These are phyloP conservation scores for Saturnispora ahearnii DNA, from an alignment of 805 yeast species.

Conservation along the genomic window DNA sequence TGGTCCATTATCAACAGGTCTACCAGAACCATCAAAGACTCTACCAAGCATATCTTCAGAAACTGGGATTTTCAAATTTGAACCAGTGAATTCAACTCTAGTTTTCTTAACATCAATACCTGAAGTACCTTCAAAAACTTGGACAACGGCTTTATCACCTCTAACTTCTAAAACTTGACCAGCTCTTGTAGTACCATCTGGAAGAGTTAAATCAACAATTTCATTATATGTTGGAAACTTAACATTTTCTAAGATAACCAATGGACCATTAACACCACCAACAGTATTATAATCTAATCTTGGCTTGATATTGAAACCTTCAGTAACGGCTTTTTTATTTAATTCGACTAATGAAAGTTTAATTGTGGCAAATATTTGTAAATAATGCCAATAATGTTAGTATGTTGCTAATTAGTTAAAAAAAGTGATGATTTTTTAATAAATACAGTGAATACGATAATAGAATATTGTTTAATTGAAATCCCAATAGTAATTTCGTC, in stretches of 20 bases:
- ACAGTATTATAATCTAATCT: slow-evolving; percentile 92
- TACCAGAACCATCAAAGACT: slow-evolving; percentile 97
- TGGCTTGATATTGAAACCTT: slow-evolving; percentile 87
- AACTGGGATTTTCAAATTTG: slow-evolving; percentile 85
- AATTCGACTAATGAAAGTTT: slow-evolving; percentile 50
- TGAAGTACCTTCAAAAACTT: slow-evolving; percentile 98
- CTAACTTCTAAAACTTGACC: slow-evolving; percentile 98
- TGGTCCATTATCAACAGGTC: slow-evolving; percentile 98
- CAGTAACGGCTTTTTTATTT: slow-evolving; percentile 85
- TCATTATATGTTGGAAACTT: slow-evolving; percentile 89
- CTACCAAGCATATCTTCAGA: slow-evolving; percentile 97
- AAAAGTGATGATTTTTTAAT: neutral
- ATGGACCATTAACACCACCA: slow-evolving; percentile 97
- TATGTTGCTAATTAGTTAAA: neutral
- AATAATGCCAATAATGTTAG: slow-evolving; percentile 25
- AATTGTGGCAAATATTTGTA: slow-evolving; percentile 19
- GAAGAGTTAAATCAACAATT: slow-evolving; percentile 92
- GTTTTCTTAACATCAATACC: slow-evolving; percentile 99
- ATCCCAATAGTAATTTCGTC: no score
- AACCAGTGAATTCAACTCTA: slow-evolving; percentile 93
- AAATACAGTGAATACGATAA: neutral
- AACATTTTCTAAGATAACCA: slow-evolving; percentile 81
- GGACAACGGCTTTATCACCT: slow-evolving; percentile 95
- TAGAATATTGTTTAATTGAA: no score
- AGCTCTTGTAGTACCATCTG: slow-evolving; percentile 90